phyloP scores from a whole-genome alignment of 306 rosid genomes.

The Cucurbita moschata region DNA sequence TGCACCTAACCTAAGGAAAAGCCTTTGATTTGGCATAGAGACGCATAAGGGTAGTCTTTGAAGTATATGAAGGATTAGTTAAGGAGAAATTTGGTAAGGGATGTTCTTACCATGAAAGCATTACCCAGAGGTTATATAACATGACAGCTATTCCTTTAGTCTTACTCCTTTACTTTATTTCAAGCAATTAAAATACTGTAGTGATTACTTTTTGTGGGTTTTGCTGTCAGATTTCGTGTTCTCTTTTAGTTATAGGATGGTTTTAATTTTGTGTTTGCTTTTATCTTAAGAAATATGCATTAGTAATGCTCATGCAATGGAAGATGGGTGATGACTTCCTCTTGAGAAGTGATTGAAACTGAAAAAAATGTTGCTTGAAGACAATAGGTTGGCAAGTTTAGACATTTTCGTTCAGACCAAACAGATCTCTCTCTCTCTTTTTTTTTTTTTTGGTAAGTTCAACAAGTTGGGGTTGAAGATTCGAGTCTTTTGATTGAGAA shows the following conservation, averaged over 20 bases:
- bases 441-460: too few species aligned
- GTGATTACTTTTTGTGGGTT: not conserved
- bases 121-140: not conserved
- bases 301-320: not conserved
- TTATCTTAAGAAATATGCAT: not conserved
- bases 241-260: not conserved
- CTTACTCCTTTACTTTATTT: not conserved
- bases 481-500: too few species aligned
- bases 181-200: not conserved
- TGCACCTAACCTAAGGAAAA: too few species aligned
- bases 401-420: not conserved
- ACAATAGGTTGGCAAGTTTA: not conserved
- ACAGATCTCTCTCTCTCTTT: too few species aligned
- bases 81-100: not conserved
- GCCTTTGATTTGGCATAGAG: not conserved
- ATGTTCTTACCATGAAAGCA: not conserved
- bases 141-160: not conserved
- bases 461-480: too few species aligned
- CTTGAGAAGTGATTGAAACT: not conserved
- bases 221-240: not conserved
- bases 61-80: not conserved
- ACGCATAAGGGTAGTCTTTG: not conserved
- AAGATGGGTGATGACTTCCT: not conserved
- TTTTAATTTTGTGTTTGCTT: not conserved
- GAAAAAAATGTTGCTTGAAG: not conserved